Conservation (phyloP, 495 filamentous ascomycete species). For the Hamigera avellanea region DNA sequence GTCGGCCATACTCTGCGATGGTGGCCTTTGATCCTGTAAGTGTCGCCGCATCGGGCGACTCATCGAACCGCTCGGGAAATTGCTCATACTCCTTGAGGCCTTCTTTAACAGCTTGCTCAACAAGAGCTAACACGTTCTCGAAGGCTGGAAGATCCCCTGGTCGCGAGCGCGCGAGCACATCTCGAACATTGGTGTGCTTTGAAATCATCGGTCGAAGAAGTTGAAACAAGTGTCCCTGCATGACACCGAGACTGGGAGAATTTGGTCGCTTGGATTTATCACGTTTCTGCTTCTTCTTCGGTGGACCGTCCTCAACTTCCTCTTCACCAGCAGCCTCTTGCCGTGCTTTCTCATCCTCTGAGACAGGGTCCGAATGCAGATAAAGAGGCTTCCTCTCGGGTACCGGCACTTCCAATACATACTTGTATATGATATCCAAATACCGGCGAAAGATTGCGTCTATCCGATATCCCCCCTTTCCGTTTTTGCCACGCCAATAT, state of each 20-base stretch:
- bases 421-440: constrained; percentile 72
- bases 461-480: constrained; percentile 77
- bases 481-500: constrained; percentile 76
- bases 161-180: constrained; percentile 56
- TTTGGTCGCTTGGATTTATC: constrained; percentile 34
- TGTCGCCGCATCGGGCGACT: constrained; percentile 17
- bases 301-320: constrained; percentile 27
- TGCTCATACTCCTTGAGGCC: constrained; percentile 64
- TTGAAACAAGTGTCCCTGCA: constrained; percentile 91
- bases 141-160: constrained; percentile 57
- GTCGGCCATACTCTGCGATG: constrained; percentile 58
- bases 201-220: constrained; percentile 72
- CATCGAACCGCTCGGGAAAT: constrained; percentile 44
- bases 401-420: constrained; percentile 50
- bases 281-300: constrained; percentile 53
- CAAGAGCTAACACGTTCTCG: constrained; percentile 55
- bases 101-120: constrained; percentile 57
- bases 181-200: constrained; percentile 66
- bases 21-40: constrained; percentile 50
- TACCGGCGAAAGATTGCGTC: constrained; percentile 83
- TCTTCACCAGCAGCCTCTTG: constrained; percentile 23
- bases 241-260: constrained; percentile 64
- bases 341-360: constrained; percentile 20
- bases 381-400: constrained; percentile 63
- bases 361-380: constrained; percentile 49